Evolutionary conservation across 345 rosid genomes (phyloP).

Genomic region (Brassica nigra): DNA sequence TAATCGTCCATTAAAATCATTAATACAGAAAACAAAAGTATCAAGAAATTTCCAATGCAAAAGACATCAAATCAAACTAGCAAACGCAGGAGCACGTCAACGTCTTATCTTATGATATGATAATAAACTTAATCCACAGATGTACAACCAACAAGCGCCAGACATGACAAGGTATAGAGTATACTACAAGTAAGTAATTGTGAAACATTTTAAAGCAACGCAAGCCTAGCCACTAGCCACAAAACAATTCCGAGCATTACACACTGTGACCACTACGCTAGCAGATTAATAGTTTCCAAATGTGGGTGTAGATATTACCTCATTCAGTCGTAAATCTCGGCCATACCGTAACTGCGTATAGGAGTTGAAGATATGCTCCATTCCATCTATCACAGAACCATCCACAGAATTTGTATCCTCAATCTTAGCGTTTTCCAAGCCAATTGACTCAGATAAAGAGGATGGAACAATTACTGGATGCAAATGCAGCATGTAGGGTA

Average conservation of each 20-base stretch:
- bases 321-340: slow-evolving; percentile 91
- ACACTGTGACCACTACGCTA: slow-evolving; percentile 2
- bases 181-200: slow-evolving; percentile 3
- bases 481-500: slow-evolving; percentile 94
- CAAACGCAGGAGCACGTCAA: neutral
- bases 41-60: slow-evolving; percentile 15
- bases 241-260: slow-evolving; percentile 2
- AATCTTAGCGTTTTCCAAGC: slow-evolving; percentile 64
- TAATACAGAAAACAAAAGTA: slow-evolving; percentile 15
- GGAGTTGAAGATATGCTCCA: slow-evolving; percentile 30
- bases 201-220: slow-evolving; percentile 21
- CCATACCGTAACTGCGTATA: slow-evolving; percentile 84
- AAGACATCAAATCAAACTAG: slow-evolving; percentile 16
- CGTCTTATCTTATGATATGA: neutral
- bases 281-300: neutral
- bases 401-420: slow-evolving; percentile 81
- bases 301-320: slow-evolving; percentile 50
- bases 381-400: slow-evolving; percentile 78
- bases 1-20: neutral
- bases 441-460: slow-evolving; percentile 65
- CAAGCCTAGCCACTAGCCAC: neutral
- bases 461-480: slow-evolving; percentile 93
- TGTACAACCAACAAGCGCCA: slow-evolving; percentile 3
- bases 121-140: slow-evolving; percentile 1
- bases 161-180: slow-evolving; percentile 7